phyloP scores from a whole-genome alignment of 768 basidiomycete species.

The Trametes elegans region DNA sequence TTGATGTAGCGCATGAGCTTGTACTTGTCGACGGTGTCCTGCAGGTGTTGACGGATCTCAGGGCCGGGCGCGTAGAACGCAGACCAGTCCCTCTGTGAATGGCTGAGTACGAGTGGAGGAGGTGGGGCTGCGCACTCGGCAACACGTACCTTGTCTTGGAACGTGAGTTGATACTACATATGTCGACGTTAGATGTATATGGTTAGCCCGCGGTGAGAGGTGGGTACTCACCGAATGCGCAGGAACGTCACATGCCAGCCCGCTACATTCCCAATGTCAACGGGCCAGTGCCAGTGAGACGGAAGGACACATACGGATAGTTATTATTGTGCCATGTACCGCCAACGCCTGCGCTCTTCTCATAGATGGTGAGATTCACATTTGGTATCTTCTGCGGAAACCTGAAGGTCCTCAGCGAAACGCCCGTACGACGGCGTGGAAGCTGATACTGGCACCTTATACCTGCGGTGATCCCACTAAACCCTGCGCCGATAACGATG shows the following conservation, averaged over 20 bases:
- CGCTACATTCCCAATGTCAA: slow-evolving; percentile 29
- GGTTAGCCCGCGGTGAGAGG: not conserved
- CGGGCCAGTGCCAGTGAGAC: not conserved
- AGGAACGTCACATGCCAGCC: slow-evolving; percentile 62
- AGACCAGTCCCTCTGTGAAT: slow-evolving; percentile 54
- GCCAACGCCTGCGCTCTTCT: slow-evolving; percentile 37
- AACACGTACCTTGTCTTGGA: slow-evolving; percentile 46
- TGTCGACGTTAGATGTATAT: not conserved
- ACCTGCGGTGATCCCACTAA: slow-evolving; percentile 56
- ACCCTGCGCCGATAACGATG: slow-evolving; percentile 57
- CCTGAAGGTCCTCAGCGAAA: not conserved
- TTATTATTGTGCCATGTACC: slow-evolving; percentile 57
- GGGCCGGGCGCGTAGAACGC: slow-evolving; percentile 56
- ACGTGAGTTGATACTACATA: slow-evolving; percentile 55
- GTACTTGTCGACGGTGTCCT: slow-evolving; percentile 55
- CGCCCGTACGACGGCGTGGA: not conserved
- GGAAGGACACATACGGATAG: slow-evolving; percentile 35
- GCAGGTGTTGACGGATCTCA: slow-evolving; percentile 57
- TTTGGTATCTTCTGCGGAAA: slow-evolving; percentile 38
- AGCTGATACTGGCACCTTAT: slow-evolving; percentile 43
- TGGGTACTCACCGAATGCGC: slow-evolving; percentile 45
- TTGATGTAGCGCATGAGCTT: slow-evolving; percentile 52
- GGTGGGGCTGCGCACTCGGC: too few species aligned
- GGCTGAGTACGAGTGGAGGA: not conserved
- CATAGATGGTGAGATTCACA: slow-evolving; percentile 50